Percentiles rank a stretch among this genome's conserved stretches.
Conservation (phyloP, 805 yeast species). For the Candida golubevii region DNA sequence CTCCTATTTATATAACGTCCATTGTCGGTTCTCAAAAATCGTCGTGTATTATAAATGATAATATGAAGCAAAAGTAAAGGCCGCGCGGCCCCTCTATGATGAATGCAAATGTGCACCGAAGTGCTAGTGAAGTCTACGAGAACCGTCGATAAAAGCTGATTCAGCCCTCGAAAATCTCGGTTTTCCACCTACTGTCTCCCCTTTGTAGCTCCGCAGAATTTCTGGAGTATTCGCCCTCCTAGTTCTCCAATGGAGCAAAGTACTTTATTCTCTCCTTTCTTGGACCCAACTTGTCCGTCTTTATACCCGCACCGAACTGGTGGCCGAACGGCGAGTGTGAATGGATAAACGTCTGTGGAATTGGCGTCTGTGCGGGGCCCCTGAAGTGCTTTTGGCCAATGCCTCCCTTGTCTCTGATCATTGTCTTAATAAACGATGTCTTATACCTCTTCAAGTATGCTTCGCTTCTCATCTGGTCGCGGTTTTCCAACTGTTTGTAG, state of each 20-base stretch:
- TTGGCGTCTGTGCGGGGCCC: constrained; percentile 28
- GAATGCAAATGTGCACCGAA: constrained; percentile 14
- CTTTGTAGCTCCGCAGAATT: no score
- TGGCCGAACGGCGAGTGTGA: constrained; percentile 38
- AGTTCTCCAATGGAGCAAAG: constrained; percentile 35
- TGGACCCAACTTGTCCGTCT: constrained; percentile 41
- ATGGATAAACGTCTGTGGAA: constrained; percentile 33
- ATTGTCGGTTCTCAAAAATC: background rate
- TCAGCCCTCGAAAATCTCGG: no score
- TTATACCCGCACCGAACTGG: constrained; percentile 43
- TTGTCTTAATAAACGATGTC: constrained; percentile 38
- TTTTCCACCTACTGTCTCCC: no score
- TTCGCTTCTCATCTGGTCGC: constrained; percentile 33
- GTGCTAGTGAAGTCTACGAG: background rate
- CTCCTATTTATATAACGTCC: no score
- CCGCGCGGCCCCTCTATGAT: constrained; percentile 11
- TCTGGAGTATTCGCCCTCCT: background rate
- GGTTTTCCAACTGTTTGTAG: constrained; percentile 31
- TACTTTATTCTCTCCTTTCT: constrained; percentile 39
- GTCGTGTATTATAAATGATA: constrained; percentile 7
- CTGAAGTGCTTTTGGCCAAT: constrained; percentile 41
- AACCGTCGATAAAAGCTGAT: no score
- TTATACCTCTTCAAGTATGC: constrained; percentile 37
- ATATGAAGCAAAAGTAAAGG: constrained; percentile 8
- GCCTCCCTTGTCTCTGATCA: constrained; percentile 43